Evolutionary conservation across 2,329 filamentous ascomycete genomes (phyloP).

Genomic region (Clarireedia paspali): DNA sequence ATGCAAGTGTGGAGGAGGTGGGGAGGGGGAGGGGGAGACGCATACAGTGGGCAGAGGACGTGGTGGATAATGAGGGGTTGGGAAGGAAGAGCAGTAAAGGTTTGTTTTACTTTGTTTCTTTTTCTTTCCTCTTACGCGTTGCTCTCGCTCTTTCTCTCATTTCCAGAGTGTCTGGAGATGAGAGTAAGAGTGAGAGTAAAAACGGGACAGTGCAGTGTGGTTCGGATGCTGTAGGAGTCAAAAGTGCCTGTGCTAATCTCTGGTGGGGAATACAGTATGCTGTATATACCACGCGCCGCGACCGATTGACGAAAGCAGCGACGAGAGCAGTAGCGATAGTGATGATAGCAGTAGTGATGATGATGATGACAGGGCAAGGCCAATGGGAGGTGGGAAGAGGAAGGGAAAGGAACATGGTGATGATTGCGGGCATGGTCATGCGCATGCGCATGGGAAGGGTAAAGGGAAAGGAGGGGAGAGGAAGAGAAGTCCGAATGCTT

Average conservation of each 20-base stretch:
- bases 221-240: no score
- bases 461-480: slow-evolving; percentile 33
- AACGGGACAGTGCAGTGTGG: background rate
- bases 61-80: slow-evolving; percentile 91
- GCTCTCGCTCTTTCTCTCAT: background rate
- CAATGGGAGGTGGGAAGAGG: slow-evolving; percentile 29
- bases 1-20: slow-evolving; percentile 5
- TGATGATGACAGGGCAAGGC: slow-evolving; percentile 38
- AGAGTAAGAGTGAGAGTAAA: background rate
- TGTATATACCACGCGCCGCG: slow-evolving; percentile 94
- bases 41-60: slow-evolving; percentile 88
- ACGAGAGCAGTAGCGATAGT: slow-evolving; percentile 50
- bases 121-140: background rate
- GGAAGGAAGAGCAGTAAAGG: slow-evolving; percentile 93
- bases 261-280: slow-evolving; percentile 59
- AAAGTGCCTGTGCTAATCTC: background rate
- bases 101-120: slow-evolving; percentile 30
- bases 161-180: background rate
- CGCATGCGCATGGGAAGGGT: slow-evolving; percentile 33
- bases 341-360: slow-evolving; percentile 40
- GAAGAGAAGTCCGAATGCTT: slow-evolving; percentile 69
- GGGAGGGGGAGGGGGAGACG: slow-evolving; percentile 36
- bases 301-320: slow-evolving; percentile 73
- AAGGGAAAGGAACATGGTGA: slow-evolving; percentile 33
- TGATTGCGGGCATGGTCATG: slow-evolving; percentile 34